phyloP scores from a whole-genome alignment of 345 rosid genomes.

The Crucihimalaya himalaica region DNA sequence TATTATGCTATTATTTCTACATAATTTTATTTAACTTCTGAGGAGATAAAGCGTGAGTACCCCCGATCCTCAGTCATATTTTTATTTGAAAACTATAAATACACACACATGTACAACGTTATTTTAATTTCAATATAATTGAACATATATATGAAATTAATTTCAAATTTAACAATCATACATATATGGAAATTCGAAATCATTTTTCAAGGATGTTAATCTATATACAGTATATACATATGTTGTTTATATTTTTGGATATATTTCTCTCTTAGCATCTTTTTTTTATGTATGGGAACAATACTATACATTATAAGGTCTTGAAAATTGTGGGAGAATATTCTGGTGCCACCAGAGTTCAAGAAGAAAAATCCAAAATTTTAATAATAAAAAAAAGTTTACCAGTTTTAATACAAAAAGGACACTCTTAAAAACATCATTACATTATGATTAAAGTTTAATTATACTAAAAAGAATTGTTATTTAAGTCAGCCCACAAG shows the following conservation, averaged over 20 bases:
- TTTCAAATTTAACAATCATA: not conserved
- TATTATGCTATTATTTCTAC: constrained; percentile 6
- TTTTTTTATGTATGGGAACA: constrained; percentile 17
- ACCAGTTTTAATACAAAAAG: constrained; percentile 20
- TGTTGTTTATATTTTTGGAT: not conserved
- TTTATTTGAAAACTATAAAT: not conserved
- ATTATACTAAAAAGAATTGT: constrained; percentile 40
- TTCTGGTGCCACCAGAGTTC: constrained; percentile 82
- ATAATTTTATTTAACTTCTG: not conserved
- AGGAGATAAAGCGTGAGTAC: not conserved
- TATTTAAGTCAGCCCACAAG: constrained; percentile 87
- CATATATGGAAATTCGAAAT: not conserved
- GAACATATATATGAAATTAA: not conserved
- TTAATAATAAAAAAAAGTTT: constrained; percentile 46
- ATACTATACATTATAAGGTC: constrained; percentile 30
- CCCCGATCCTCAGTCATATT: not conserved
- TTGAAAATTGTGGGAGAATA: constrained; percentile 83
- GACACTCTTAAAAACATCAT: constrained; percentile 54
- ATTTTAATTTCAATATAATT: not conserved
- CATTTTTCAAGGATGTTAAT: not conserved
- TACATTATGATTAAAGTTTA: constrained; percentile 88
- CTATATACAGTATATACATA: not conserved
- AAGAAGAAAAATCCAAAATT: constrained; percentile 80
- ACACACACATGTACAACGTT: not conserved
- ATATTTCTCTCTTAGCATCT: constrained; percentile 10